Evolutionary conservation across 2,329 filamentous ascomycete species (phyloP), one percentile per base, ranked within the genome.

Genomic region (Calycina herbarum): DNA sequence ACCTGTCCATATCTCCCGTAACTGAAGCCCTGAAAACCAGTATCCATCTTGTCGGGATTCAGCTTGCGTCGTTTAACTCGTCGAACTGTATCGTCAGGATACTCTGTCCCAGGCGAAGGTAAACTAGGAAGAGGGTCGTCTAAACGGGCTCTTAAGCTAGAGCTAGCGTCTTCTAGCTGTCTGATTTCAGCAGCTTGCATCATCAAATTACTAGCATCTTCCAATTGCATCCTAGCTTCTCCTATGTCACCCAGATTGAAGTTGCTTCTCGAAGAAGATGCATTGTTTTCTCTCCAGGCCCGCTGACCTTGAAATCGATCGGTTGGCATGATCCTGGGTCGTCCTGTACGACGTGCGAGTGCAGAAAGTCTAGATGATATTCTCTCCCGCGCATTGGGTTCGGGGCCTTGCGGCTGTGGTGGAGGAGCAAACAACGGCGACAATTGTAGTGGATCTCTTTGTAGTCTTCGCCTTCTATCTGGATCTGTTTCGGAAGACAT

Each of bases 1-100:
- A 96, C 90, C 78, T 97, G 94, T 20, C 94, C 94, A 76, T 90
- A 93, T 73, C 88, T 89, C 27, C 94, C 94, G 76, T 97, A 98
- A 68, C 86, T 89, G 75, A 94, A 92, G 1, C 83, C 85, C 67
- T 79, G 80, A 70, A 82, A 84, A 1, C 64, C 67, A 48, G 76
- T 76, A 6, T 81, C 78, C 31, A 81, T 77, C 58, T 83, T 82
- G 68, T 91, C 89, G 1, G 85, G 82, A 71, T 92, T 89, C 45
- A 93, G 77, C 76, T 91, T 93, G 68, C 90, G 85, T 57, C 90
- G 85, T 77, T 93, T 93, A 59, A 79, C 79, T 65, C 85, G 81
- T 64, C 86, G 83, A 70, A 76, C 80, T 59, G 82, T 80, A 42
- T 85, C 82, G 6, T 62, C 64, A 7, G 68, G 66, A 65, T 73